phyloP scores from a whole-genome alignment of 139 green algal genomes.

The Asterochloris erici region DNA sequence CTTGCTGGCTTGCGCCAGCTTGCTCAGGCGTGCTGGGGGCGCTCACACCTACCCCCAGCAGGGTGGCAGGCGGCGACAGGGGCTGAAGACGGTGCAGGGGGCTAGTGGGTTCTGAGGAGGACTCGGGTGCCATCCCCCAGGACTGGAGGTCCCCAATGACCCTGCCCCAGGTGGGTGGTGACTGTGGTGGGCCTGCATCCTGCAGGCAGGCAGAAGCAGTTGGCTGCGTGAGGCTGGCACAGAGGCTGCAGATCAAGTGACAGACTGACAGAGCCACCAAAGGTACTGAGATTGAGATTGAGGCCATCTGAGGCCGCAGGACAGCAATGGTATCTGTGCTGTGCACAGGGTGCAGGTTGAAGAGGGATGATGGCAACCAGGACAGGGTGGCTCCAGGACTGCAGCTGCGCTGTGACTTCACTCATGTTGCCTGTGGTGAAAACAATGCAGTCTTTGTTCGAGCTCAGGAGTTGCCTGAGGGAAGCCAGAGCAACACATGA shows the following conservation, averaged over 20 bases:
- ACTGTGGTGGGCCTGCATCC: neutral
- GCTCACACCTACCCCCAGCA: no score
- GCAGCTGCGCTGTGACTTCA: no score
- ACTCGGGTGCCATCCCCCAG: slow-evolving; percentile 9
- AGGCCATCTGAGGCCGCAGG: neutral
- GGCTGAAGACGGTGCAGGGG: no score
- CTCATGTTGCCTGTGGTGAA: no score
- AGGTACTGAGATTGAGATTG: neutral
- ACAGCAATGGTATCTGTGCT: neutral
- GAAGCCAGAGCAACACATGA: no score
- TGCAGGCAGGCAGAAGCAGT: neutral
- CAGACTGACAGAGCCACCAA: neutral
- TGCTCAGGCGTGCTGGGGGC: no score
- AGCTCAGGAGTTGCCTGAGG: no score
- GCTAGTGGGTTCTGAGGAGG: neutral
- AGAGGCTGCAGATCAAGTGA: neutral
- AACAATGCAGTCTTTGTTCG: no score
- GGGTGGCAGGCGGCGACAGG: no score
- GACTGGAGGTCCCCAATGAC: slow-evolving; percentile 4
- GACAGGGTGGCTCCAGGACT: no score
- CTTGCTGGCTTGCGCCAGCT: no score
- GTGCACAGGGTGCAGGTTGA: neutral
- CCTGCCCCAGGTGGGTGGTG: slow-evolving; percentile 7
- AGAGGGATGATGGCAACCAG: neutral
- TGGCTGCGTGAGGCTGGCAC: neutral